Base-by-base conservation (phyloP, 2,329 filamentous ascomycete genomes). In the Lecanosticta acicola region DNA sequence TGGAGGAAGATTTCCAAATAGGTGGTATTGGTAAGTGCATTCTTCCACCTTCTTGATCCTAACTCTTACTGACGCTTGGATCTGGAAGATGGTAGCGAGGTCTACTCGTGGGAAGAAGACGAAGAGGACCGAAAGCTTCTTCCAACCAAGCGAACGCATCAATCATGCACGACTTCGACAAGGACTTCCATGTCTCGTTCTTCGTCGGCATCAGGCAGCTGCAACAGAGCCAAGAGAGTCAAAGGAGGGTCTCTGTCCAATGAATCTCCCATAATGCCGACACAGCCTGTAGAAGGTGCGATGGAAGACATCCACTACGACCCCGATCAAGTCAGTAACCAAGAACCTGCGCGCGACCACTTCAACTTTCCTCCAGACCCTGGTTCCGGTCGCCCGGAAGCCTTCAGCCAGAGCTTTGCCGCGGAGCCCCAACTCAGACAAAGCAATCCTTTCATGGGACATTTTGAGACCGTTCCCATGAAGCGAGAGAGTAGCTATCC, bases 1-100 rank as follows among this genome's bases (percentile, higher is more conserved):
- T 46, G 46, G 53, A 56, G 33, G 48, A 53, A 37, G 48, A 51
- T 4, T 50, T 29, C 24, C 24, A 39, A 3, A 38, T 41, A 1
- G 55, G 43, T 2, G 51, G 19, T 7, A 45, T 45, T 20, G 56
- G 56, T 59, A 43, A 35, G 51, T 41, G 4, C 7, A 33, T 13
- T 7, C 8, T 17, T 29, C 29, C 24, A 3, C 19, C 4, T 9
- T 13, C 5, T 33, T 20, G 3, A 13, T 20, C n/a, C n/a, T n/a
- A n/a, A n/a, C n/a, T 13, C 1, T 16, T 37, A n/a, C 49, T 53
- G 34, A 54, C 43, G 10, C 9, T 14, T 19, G 9, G n/a, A 1
- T 10, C n/a, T n/a, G n/a, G n/a, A n/a, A 58, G 56, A 58, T 39
- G 52, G 45, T 21, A 21, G 39, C 20, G 35, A 43, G 7, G 38